Base-by-base conservation (phyloP, 805 yeast species). In the Metschnikowia lunata region DNA sequence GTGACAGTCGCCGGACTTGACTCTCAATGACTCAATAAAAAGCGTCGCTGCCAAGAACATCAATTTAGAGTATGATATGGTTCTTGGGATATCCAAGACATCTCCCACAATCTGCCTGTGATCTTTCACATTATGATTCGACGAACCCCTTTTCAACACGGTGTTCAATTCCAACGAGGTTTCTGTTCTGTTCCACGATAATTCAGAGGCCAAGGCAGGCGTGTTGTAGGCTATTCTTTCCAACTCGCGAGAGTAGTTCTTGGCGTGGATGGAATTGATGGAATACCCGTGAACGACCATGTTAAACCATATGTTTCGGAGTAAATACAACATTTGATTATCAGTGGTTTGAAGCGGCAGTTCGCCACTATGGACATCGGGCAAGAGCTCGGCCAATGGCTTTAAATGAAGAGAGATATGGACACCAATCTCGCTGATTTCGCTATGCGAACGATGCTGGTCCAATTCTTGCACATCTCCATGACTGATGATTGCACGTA, bases 241-340 rank as follows among this genome's bases (percentile, higher is more conserved):
- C 34, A 91, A 71, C 26, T 79, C 78, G 0, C 53, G 53, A 35
- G 64, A 61, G 56, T 77, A 74, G n/a, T 66, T 64, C 43, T 66
- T 64, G 12, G 79, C 75, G 57, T 82, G 68, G 11, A 71, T 69
- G 0, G 93, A 81, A 31, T 72, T 72, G 43, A 71, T 71, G n/a
- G 80, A 76, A 60, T 82, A 88, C 0, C 99, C 99, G 63, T 93
- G 96, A 26, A 90, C 85, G 4, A 83, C 91, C 74, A 93, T 72
- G 58, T 91, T 93, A 62, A 88, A 88, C 99, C 99, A 93, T 36
- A 88, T 80, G 62, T 93, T 85, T 58, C 95, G 77, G 70, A 91
- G 88, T 47, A 82, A 68, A 37, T 76, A 73, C 38, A 80, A 67
- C 1, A 80, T 67, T 1, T 67, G 68, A 33, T 78, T 77, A 50